Evolutionary conservation across 352 stramenopile species (phyloP), one percentile per base, ranked within the genome.

Genomic region (Phytophthora constricta): DNA sequence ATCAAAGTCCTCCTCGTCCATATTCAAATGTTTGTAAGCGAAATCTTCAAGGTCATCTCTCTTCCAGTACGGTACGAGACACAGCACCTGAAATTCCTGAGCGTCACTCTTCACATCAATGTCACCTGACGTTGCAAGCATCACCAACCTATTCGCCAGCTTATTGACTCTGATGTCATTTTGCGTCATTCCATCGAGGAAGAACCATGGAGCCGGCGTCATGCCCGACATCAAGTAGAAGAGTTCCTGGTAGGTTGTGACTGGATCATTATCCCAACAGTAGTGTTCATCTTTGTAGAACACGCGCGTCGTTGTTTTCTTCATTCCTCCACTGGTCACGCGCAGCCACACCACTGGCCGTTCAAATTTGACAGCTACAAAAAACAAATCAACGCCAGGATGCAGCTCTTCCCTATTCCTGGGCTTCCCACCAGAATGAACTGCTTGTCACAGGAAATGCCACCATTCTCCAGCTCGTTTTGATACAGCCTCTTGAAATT

Each of bases 361-460:
- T 14, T 42, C 16, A 23, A 8, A 19, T 5, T 22, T 23, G 25
- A 55, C 26, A 5, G 48, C 7, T 10, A 55, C 17, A 13, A 23
- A 17, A 55, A 55, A 17, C 48, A 13, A 7, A 37, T 37, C 31
- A 37, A 37, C 7, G 31, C 31, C 31, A 57, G 7, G 13, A 52
- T 54, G 34, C 47, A 65, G 20, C 58, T 65, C 37, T 65, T 58
- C n/a, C 58, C 58, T 4, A 13, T 61, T 50, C 59, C 59, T 45
- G 59, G 23, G 45, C 41, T 67, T 33, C 59, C 59, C 50, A 50
- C 27, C 10, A 65, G 7, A 55, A 67, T 25, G 22, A 67, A 56
- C 42, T 61, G 59, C 17, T 50, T 34, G 14, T 33, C 33, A 37
- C 31, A 37, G 10, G 14, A 4, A 3, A 11, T 2, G 20, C 14